Evolutionary conservation across 306 rosid genomes (phyloP), one percentile per base, ranked within the genome.

Genomic region (Chamaecrista fasciculata): DNA sequence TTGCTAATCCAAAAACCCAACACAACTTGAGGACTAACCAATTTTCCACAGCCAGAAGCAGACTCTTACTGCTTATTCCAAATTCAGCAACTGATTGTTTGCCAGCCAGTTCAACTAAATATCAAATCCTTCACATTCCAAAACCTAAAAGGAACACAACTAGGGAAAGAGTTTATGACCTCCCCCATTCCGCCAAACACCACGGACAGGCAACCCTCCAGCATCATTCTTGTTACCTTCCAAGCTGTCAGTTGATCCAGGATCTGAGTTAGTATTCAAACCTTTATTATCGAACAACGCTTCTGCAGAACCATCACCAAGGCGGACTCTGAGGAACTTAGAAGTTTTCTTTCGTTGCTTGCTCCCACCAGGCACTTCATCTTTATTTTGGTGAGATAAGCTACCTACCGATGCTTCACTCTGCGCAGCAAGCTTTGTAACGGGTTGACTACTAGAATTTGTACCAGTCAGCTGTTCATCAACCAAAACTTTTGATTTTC

Each of bases 151-250:
- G 67, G 62, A 78, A 11, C 31, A 43, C 28, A 44, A 34, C 58
- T 61, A 79, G 51, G 82, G 5, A 47, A 81, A 84, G 28, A 94
- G 91, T 67, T 63, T 91, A 0, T 85, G 83, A 28, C 80, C 91
- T 23, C 91, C 95, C 16, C 89, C 90, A 3, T 57, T 91, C 69
- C 84, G 78, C 99, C 99, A 94, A 43, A 94, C 99, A 59, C 97
- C 97, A 20, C 84, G 85, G 5, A 81, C 92, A 34, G 97, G 96
- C 62, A 80, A 76, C 58, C 84, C 95, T 69, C 85, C 90, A 9
- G 70, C 18, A 11, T 78, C 52, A 71, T 83, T 66, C 33, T 53
- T 52, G 66, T 68, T 67, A 20, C 66, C 86, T 63, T 83, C 80
- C 37, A 49, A 62, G 36, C 26, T 71, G 11, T 78, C 73, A 2